These are phyloP conservation scores for Globisporangium echinulatum DNA, from an alignment of 352 stramenopile genomes.

Conservation along the genomic window DNA sequence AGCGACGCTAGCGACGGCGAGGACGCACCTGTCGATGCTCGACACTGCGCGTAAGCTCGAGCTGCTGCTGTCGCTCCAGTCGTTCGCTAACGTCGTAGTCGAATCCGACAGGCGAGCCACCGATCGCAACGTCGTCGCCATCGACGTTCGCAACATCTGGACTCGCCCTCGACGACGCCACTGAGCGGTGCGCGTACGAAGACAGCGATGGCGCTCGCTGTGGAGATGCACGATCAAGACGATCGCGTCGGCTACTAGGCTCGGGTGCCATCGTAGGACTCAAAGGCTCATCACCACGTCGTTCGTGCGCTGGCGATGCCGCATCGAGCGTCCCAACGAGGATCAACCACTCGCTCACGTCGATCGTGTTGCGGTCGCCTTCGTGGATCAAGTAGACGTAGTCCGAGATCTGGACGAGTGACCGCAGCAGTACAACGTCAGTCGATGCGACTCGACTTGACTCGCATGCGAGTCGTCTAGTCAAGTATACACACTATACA, in stretches of 20 bases:
- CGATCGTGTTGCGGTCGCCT: constrained; percentile 42
- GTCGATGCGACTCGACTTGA: no score
- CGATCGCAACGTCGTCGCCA: background rate
- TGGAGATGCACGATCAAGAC: background rate
- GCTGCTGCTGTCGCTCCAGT: background rate
- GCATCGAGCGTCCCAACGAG: constrained; percentile 59
- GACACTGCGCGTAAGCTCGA: no score
- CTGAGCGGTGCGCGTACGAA: background rate
- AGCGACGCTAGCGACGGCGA: no score
- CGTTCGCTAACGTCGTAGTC: background rate
- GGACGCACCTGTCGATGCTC: background rate
- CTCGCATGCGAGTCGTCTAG: no score
- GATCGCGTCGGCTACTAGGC: background rate
- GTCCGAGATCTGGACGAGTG: constrained; percentile 44
- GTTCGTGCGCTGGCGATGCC: constrained; percentile 22
- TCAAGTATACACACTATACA: no score
- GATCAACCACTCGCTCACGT: constrained; percentile 60
- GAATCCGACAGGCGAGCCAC: background rate
- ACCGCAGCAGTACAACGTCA: background rate
- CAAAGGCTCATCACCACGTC: constrained; percentile 4
- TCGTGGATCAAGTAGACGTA: constrained; percentile 75
- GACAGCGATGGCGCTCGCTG: no score
- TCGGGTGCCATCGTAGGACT: background rate
- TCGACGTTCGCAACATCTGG: background rate
- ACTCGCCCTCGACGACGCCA: background rate